Conservation (phyloP, 2,329 filamentous ascomycete species). For the Lomentospora prolificans region DNA sequence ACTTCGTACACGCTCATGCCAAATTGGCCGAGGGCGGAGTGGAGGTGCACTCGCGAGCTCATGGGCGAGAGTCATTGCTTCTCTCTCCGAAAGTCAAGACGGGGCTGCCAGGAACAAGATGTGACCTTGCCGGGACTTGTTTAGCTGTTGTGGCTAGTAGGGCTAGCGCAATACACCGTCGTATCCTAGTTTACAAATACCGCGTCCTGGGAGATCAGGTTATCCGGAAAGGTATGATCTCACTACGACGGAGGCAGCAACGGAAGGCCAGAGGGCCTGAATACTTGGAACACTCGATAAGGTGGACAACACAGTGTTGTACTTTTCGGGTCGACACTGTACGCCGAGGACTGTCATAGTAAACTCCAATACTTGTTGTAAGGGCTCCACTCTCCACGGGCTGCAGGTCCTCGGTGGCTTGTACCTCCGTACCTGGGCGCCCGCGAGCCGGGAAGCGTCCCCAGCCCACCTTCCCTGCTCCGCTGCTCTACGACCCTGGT, state of each 20-base stretch:
- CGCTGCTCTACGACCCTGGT: constrained; percentile 1
- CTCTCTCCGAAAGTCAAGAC: too few relatives aligned
- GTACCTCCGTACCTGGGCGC: not conserved
- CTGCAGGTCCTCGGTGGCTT: too few relatives aligned
- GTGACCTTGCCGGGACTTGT: not conserved
- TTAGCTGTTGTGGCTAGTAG: not conserved
- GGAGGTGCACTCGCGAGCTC: too few relatives aligned
- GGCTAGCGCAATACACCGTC: not conserved
- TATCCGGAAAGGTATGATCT: not conserved
- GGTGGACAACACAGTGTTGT: not conserved
- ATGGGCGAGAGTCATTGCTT: too few relatives aligned
- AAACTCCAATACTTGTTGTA: not conserved
- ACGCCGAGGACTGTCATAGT: too few relatives aligned
- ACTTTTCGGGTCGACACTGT: not conserved
- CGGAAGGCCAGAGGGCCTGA: too few relatives aligned
- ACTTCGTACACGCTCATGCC: too few relatives aligned
- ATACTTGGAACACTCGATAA: too few relatives aligned
- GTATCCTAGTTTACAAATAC: not conserved
- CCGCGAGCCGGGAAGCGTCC: not conserved
- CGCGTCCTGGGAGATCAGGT: not conserved
- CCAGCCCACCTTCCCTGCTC: not conserved
- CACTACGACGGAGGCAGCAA: not conserved
- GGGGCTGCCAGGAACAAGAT: too few relatives aligned
- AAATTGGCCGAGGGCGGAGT: too few relatives aligned
- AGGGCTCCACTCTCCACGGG: not conserved